phyloP scores from a whole-genome alignment of 345 rosid genomes.

The Iberis pinnata region DNA sequence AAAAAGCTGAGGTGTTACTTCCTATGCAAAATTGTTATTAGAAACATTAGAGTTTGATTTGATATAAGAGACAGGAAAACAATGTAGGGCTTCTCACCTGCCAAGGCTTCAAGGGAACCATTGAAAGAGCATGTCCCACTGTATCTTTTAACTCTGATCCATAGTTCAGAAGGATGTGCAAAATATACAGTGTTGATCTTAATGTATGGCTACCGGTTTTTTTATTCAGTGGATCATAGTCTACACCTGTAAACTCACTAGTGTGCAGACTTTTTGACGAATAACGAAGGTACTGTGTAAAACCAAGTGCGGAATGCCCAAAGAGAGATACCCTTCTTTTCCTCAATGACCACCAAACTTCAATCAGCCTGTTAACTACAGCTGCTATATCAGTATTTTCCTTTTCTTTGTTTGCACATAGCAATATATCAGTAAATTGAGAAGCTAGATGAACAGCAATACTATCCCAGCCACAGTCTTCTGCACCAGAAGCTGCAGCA shows the following conservation, averaged over 20 bases:
- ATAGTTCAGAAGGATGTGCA: conserved; percentile 73
- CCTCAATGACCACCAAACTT: conserved; percentile 77
- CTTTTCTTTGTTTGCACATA: conserved; percentile 30
- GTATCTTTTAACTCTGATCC: conserved; percentile 80
- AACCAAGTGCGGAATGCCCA: conserved; percentile 79
- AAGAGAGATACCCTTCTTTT: conserved; percentile 75
- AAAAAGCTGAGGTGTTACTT: conserved; percentile 80
- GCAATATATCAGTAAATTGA: conserved; percentile 41
- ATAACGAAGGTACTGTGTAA: conserved; percentile 60
- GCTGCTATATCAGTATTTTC: conserved; percentile 39
- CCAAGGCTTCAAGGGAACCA: conserved; percentile 79
- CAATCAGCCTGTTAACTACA: conserved; percentile 52
- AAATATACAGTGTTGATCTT: conserved; percentile 71
- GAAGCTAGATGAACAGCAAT: conserved; percentile 61
- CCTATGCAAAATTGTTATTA: conserved; percentile 40
- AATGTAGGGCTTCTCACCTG: conserved; percentile 47
- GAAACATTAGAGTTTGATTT: conserved; percentile 7
- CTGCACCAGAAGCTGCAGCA: conserved; percentile 64
- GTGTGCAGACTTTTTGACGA: conserved; percentile 47
- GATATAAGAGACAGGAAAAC: conserved; percentile 9
- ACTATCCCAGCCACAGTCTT: conserved; percentile 43
- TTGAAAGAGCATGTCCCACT: conserved; percentile 65
- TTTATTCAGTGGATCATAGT: conserved; percentile 47
- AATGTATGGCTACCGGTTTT: conserved; percentile 53
- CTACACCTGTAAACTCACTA: conserved; percentile 43